Percentiles rank a stretch among this genome's conserved stretches.
Evolutionary conservation across 2,329 filamentous ascomycete genomes (phyloP).

Genomic region (Macrophomina tecta): DNA sequence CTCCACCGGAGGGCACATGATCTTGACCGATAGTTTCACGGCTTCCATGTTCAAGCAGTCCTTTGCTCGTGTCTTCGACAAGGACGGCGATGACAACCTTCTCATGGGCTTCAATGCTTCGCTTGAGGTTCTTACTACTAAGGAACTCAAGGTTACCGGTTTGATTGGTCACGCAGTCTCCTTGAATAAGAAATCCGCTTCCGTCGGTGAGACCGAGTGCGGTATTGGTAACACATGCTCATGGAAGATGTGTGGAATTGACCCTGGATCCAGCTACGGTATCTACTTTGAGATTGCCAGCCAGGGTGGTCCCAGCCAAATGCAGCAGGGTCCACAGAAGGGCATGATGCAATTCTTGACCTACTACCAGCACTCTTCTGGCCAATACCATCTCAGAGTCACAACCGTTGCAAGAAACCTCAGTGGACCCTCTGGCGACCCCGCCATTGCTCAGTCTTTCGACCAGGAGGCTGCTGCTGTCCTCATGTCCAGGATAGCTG

Average conservation of each 20-base stretch:
- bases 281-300: conserved; percentile 98
- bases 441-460: conserved; percentile 93
- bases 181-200: conserved; percentile 96
- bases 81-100: conserved; percentile 91
- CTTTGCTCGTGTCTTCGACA: conserved; percentile 95
- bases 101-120: conserved; percentile 98
- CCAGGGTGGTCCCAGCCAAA: conserved; percentile 83
- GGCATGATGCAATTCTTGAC: conserved; percentile 98
- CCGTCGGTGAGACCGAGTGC: conserved; percentile 96
- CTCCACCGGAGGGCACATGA: conserved; percentile 96
- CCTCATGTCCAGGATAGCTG: conserved; percentile 97
- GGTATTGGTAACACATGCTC: conserved; percentile 98
- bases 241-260: conserved; percentile 99
- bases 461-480: conserved; percentile 98
- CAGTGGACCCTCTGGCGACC: conserved; percentile 91
- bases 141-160: conserved; percentile 97
- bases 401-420: conserved; percentile 92
- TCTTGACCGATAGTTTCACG: conserved; percentile 96
- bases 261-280: conserved; percentile 90
- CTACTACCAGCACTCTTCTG: conserved; percentile 97
- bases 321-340: conserved; percentile 86
- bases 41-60: conserved; percentile 99
- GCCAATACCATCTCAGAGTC: conserved; percentile 93
- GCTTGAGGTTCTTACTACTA: conserved; percentile 93
- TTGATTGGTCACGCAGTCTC: conserved; percentile 96